Evolutionary conservation across 768 basidiomycete genomes (phyloP).

Genomic region (Clitopilus hobsonii): DNA sequence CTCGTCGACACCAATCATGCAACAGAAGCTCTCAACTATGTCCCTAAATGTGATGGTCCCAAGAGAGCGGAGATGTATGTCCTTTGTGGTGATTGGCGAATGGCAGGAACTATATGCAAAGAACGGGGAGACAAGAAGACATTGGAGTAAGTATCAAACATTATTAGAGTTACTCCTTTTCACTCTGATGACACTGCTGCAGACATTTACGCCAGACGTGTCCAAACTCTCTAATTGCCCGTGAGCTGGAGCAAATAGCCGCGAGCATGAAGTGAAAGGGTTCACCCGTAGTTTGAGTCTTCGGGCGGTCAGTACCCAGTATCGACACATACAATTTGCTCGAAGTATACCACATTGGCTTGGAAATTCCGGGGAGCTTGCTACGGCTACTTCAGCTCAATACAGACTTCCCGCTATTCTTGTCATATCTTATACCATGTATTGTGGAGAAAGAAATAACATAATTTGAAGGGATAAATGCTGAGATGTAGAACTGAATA

Average conservation of each 20-base stretch:
- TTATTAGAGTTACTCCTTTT: background rate
- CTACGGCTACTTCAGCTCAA: too few relatives aligned
- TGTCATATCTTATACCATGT: too few relatives aligned
- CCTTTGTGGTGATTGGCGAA: slow-evolving; percentile 84
- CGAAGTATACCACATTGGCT: too few relatives aligned
- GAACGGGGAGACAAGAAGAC: slow-evolving; percentile 81
- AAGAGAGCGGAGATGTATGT: slow-evolving; percentile 86
- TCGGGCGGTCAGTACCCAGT: too few relatives aligned
- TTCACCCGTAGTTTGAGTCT: too few relatives aligned
- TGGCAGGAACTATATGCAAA: slow-evolving; percentile 86
- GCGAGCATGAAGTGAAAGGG: slow-evolving; percentile 64
- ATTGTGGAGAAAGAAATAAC: too few relatives aligned
- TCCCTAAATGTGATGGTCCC: slow-evolving; percentile 79
- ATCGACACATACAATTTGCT: too few relatives aligned
- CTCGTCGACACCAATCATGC: slow-evolving; percentile 68
- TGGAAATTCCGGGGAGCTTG: too few relatives aligned
- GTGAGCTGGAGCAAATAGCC: slow-evolving; percentile 69
- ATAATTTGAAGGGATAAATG: too few relatives aligned
- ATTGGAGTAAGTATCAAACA: slow-evolving; percentile 62
- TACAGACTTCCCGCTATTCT: too few relatives aligned
- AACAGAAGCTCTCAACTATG: slow-evolving; percentile 75
- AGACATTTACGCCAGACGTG: slow-evolving; percentile 71
- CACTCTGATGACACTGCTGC: too few relatives aligned
- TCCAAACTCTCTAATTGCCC: slow-evolving; percentile 74
- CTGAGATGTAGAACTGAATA: too few relatives aligned